These are phyloP conservation scores for Phyllosticta capitalensis DNA, from an alignment of 2,329 filamentous ascomycete genomes.

Conservation along the genomic window DNA sequence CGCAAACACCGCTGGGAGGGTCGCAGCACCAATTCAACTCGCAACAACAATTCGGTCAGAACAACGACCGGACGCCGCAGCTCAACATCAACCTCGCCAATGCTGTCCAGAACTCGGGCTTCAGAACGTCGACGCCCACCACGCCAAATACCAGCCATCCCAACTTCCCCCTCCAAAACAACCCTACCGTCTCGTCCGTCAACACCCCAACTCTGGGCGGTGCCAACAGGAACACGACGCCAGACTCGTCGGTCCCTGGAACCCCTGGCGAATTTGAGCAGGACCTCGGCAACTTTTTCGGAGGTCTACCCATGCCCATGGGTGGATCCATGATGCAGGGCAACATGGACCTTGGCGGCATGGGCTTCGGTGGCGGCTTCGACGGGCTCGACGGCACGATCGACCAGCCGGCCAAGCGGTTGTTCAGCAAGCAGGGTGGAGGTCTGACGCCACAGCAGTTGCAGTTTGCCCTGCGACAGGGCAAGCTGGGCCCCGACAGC, in stretches of 20 bases:
- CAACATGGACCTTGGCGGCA: conserved; percentile 19
- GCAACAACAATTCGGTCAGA: conserved; percentile 41
- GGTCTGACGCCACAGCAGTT: conserved; percentile 59
- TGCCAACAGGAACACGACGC: conserved; percentile 48
- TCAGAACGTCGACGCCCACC: conserved; percentile 76
- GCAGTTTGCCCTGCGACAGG: conserved; percentile 65
- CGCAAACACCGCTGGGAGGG: conserved; percentile 52
- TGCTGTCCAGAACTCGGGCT: conserved; percentile 56
- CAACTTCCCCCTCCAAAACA: conserved; percentile 71
- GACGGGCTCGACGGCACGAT: conserved; percentile 47
- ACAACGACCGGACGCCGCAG: conserved; percentile 52
- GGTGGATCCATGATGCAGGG: conserved; percentile 26
- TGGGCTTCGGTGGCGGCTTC: conserved; percentile 29
- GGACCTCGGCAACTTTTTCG: conserved; percentile 43
- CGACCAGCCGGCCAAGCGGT: conserved; percentile 86
- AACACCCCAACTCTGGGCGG: conserved; percentile 84
- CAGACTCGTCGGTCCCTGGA: conserved; percentile 58
- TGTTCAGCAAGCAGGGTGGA: conserved; percentile 75
- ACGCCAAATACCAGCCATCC: conserved; percentile 64
- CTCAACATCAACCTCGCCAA: conserved; percentile 75
- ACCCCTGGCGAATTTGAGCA: conserved; percentile 68
- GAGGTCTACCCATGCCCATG: conserved; percentile 24
- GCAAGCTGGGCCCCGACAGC: conserved; percentile 66
- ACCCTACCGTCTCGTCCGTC: conserved; percentile 92
- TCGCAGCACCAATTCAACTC: conserved; percentile 54